These are phyloP conservation scores for Diaporthe sp. DNA, from an alignment of 2,329 filamentous ascomycete species.

Conservation along the genomic window DNA sequence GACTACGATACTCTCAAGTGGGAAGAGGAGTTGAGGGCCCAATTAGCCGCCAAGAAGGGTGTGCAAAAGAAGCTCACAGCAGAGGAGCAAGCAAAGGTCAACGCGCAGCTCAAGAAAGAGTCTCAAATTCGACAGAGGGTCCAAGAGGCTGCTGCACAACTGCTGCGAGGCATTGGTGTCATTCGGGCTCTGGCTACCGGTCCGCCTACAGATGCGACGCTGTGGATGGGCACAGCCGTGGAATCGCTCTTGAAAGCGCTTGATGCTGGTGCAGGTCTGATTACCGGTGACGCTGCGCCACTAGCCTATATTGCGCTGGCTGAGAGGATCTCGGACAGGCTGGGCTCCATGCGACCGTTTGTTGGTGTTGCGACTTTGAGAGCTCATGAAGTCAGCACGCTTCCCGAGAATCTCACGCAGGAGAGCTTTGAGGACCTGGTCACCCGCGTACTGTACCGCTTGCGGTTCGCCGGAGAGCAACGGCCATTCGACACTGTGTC, in stretches of 20 bases:
- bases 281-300: constrained; percentile 85
- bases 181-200: constrained; percentile 85
- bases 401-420: constrained; percentile 79
- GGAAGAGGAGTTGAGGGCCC: constrained; percentile 91
- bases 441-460: constrained; percentile 89
- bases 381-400: constrained; percentile 78
- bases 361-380: constrained; percentile 90
- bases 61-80: constrained; percentile 90
- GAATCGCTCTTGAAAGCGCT: constrained; percentile 80
- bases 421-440: constrained; percentile 89
- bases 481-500: constrained; percentile 93
- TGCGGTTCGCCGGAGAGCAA: constrained; percentile 92
- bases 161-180: constrained; percentile 88
- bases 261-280: constrained; percentile 82
- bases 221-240: constrained; percentile 90
- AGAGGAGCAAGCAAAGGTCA: constrained; percentile 91
- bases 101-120: constrained; percentile 91
- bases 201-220: constrained; percentile 87
- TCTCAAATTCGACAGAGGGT: constrained; percentile 82
- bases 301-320: constrained; percentile 85
- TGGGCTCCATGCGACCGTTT: constrained; percentile 84
- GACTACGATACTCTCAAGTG: constrained; percentile 97
- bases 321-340: constrained; percentile 78
- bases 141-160: constrained; percentile 74
- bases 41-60: constrained; percentile 94